Conservation (phyloP, 2,329 filamentous ascomycete species). For the Aspergillus thermomutatus region DNA sequence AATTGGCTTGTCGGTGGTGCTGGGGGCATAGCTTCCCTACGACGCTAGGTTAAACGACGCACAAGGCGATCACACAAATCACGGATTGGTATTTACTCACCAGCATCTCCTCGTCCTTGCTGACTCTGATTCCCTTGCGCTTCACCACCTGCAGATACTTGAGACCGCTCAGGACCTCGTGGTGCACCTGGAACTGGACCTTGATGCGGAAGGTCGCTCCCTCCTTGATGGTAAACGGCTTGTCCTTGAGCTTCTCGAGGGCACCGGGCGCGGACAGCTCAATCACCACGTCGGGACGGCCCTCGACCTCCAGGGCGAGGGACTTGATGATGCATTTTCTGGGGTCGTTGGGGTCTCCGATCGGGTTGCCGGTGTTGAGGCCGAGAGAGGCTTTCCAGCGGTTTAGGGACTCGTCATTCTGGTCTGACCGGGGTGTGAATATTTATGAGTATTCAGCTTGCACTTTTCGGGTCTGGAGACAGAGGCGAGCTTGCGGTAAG, state of each 20-base stretch:
- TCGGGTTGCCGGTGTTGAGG: constrained; percentile 66
- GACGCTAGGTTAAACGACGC: neutral
- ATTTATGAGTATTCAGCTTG: neutral
- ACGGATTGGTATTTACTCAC: constrained; percentile 50
- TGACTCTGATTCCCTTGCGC: constrained; percentile 78
- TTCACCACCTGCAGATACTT: constrained; percentile 96
- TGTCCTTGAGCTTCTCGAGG: constrained; percentile 74
- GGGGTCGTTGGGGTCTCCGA: constrained; percentile 74
- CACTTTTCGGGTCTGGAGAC: neutral
- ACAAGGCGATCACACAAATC: neutral
- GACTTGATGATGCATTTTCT: constrained; percentile 91
- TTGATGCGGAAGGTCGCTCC: constrained; percentile 92
- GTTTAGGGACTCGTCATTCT: constrained; percentile 87
- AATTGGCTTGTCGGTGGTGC: constrained; percentile 77
- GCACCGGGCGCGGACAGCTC: constrained; percentile 74
- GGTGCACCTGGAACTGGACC: constrained; percentile 90
- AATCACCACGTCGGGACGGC: constrained; percentile 80
- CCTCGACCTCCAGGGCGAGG: constrained; percentile 81
- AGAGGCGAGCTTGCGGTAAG: neutral
- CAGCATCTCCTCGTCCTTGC: constrained; percentile 98
- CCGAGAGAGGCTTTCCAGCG: constrained; percentile 97
- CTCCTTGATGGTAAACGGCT: constrained; percentile 98
- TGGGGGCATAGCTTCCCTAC: constrained; percentile 88
- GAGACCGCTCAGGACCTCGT: constrained; percentile 89
- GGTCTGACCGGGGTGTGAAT: constrained; percentile 45